Evolutionary conservation across 2,329 filamentous ascomycete genomes (phyloP).

Genomic region (Sporothrix brunneoviolacea): DNA sequence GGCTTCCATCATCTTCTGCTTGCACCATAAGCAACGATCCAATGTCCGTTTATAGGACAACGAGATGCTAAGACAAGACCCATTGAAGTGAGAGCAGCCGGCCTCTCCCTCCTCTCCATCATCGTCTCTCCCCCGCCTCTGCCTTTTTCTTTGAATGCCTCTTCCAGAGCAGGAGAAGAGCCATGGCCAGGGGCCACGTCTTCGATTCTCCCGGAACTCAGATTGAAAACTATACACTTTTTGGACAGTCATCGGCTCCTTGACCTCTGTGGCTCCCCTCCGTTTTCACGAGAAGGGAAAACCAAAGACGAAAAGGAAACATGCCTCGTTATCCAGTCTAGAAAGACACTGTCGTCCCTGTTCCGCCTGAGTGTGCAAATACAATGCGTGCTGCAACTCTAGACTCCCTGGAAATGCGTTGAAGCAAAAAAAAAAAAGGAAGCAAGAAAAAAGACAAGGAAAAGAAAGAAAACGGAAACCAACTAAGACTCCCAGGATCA

Average conservation of each 20-base stretch:
- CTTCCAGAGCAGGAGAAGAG: slow-evolving; percentile 13
- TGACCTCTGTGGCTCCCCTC: neutral
- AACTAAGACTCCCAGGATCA: no score
- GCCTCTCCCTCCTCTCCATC: neutral
- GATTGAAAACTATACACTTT: slow-evolving; percentile 34
- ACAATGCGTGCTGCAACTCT: neutral
- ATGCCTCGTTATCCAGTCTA: neutral
- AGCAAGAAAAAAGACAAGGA: neutral
- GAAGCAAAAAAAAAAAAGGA: neutral
- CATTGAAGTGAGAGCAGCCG: neutral
- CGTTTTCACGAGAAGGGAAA: neutral
- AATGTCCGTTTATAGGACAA: no score
- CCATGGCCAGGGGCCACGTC: slow-evolving; percentile 9
- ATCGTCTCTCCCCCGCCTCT: neutral
- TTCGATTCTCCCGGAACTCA: slow-evolving; percentile 23
- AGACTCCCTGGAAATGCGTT: neutral
- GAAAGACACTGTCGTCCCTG: neutral
- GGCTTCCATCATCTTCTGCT: no score
- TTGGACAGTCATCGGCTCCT: slow-evolving; percentile 22
- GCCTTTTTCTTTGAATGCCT: neutral
- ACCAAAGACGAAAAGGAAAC: neutral
- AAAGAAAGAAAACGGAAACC: no score
- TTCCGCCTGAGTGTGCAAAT: neutral
- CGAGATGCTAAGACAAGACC: no score
- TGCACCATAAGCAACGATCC: no score